Base-by-base conservation (phyloP, 2,329 filamentous ascomycete species). In the Epichloe coenophiala region DNA sequence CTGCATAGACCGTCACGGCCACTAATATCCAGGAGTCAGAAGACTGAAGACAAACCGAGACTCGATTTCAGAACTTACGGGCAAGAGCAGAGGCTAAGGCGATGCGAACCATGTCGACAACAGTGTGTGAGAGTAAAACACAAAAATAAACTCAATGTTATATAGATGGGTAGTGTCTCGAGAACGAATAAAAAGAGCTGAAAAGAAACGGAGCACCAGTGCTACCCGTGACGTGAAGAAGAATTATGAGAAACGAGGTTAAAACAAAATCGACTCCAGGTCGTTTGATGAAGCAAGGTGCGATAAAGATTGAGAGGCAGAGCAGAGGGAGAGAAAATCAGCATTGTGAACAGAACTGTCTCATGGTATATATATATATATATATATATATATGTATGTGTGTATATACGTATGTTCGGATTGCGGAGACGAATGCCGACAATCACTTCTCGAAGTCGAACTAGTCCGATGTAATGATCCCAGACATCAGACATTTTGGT, bases 101-200 rank as follows among this genome's bases (percentile, higher is more conserved):
- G 48, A 62, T 51, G 53, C 54, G 60, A 51, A 63, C 58, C 57
- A 61, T 62, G 47, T 54, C 56, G 27, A 33, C 6, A 47, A 47
- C 17, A 36, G 9, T 15, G n/a, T 37, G 27, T 31, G 27, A 31
- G 27, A 31, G 27, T 11, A 31, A 1, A 11, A 31, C 3, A 8
- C 4, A 11, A 31, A 31, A 9, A 31, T 31, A 4, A 4, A 31
- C 27, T 31, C 27, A 9, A 11, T 31, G 27, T 31, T 9, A 31
- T 31, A 31, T 4, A 31, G 1, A 9, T 9, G 9, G 27, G 27
- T 31, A 31, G 9, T 31, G 8, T 31, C 27, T 4, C 27, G 8
- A 31, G 27, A 11, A 31, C 8, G 27, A 31, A 31, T 9, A 21
- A 23, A 44, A 37, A 12, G 23, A 33, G 43, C 12, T 36, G 44